phyloP scores from a whole-genome alignment of 108 stramenopile genomes.

The Skeletonema menzelii region DNA sequence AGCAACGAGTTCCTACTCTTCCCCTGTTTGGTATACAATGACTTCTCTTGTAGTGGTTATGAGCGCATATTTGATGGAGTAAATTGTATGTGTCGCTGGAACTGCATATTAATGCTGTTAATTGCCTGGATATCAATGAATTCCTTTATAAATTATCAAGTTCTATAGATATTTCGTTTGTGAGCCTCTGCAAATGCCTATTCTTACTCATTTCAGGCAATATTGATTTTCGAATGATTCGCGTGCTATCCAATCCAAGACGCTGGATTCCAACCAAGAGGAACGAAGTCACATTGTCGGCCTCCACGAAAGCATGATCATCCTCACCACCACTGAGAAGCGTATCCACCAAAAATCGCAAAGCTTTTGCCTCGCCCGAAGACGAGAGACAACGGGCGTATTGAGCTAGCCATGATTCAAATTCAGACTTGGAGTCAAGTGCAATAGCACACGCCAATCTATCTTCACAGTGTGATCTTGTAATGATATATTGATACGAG shows the following conservation, averaged over 20 bases:
- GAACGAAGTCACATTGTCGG: slow-evolving; percentile 28
- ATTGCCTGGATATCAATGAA: background rate
- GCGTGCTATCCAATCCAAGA: slow-evolving; percentile 53
- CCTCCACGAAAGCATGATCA: background rate
- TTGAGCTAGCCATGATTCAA: slow-evolving; percentile 63
- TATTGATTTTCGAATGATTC: slow-evolving; percentile 51
- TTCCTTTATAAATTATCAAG: slow-evolving; percentile 20
- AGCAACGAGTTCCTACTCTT: background rate
- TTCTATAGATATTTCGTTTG: slow-evolving; percentile 81
- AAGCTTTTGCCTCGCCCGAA: slow-evolving; percentile 47
- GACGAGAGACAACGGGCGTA: slow-evolving; percentile 54
- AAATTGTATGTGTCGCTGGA: background rate
- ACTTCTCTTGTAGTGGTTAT: background rate
- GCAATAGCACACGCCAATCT: slow-evolving; percentile 84
- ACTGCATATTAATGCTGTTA: background rate
- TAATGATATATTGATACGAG: slow-evolving; percentile 38
- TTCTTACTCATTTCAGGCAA: slow-evolving; percentile 87
- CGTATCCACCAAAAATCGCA: slow-evolving; percentile 74
- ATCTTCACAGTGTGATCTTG: slow-evolving; percentile 86
- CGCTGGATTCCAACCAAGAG: slow-evolving; percentile 48
- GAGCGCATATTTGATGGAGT: background rate
- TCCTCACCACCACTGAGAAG: slow-evolving; percentile 34
- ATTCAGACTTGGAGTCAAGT: slow-evolving; percentile 65
- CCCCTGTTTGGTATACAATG: background rate
- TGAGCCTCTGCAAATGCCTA: slow-evolving; percentile 72